Conservation (phyloP, 495 filamentous ascomycete genomes). For the Sphaerosporella brunnea region DNA sequence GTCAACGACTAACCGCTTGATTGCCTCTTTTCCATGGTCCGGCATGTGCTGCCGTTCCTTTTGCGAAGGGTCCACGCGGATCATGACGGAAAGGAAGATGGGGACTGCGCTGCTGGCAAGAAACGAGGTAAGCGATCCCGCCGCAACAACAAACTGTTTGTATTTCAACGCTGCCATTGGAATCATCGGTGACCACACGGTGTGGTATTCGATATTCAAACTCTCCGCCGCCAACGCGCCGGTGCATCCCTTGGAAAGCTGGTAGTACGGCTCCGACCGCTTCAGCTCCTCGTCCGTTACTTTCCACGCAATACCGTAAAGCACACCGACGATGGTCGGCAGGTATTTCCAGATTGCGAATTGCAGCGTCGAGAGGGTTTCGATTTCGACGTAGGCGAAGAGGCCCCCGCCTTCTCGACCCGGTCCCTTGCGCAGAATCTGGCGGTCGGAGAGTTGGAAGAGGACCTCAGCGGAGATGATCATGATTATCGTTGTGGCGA, state of each 20-base stretch:
- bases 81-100: conserved; percentile 39
- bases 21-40: conserved; percentile 12
- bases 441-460: conserved; percentile 35
- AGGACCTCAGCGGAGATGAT: conserved; percentile 42
- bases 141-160: conserved; percentile 47
- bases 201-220: conserved; percentile 57
- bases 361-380: conserved; percentile 32
- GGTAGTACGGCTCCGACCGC: conserved; percentile 57
- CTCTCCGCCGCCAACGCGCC: conserved; percentile 49
- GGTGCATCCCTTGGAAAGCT: conserved; percentile 41
- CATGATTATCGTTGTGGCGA: conserved; percentile 39
- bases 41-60: conserved; percentile 27
- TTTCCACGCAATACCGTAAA: conserved; percentile 60
- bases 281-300: conserved; percentile 56
- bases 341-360: conserved; percentile 61
- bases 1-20: conserved; percentile 37
- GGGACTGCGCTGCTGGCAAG: conserved; percentile 47
- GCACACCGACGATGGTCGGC: conserved; percentile 48
- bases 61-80: conserved; percentile 34
- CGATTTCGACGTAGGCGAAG: conserved; percentile 35
- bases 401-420: conserved; percentile 28
- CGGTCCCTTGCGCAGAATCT: conserved; percentile 21
- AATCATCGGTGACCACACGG: conserved; percentile 42
- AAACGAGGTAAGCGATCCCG: conserved; percentile 42
- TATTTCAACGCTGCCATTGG: conserved; percentile 42